Conservation (phyloP, 805 yeast genomes). For the Yamadazyma philogaea region DNA sequence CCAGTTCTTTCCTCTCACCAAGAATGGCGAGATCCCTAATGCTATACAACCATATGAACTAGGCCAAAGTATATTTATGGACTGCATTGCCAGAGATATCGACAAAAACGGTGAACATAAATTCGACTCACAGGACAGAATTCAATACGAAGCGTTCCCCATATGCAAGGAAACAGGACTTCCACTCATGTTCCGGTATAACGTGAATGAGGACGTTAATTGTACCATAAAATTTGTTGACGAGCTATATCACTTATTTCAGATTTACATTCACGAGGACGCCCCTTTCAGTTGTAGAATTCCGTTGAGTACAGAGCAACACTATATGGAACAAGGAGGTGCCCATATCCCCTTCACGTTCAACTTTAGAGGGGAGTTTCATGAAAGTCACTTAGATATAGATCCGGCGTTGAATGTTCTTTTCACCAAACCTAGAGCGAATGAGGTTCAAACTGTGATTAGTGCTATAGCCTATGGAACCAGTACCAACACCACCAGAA, state of each 20-base stretch:
- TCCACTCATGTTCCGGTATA: slow-evolving; percentile 56
- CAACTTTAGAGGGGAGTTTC: slow-evolving; percentile 63
- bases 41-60: slow-evolving; percentile 32
- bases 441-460: slow-evolving; percentile 39
- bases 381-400: slow-evolving; percentile 65
- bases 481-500: slow-evolving; percentile 57
- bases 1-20: slow-evolving; percentile 37
- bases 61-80: slow-evolving; percentile 46
- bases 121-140: slow-evolving; percentile 58
- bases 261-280: slow-evolving; percentile 73
- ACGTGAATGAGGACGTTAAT: slow-evolving; percentile 47
- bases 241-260: slow-evolving; percentile 67
- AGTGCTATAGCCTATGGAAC: slow-evolving; percentile 59
- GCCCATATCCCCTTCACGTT: slow-evolving; percentile 58
- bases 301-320: slow-evolving; percentile 46
- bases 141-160: slow-evolving; percentile 59
- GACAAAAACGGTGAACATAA: slow-evolving; percentile 69
- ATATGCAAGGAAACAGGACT: slow-evolving; percentile 61
- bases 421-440: slow-evolving; percentile 36
- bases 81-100: slow-evolving; percentile 66
- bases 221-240: slow-evolving; percentile 65
- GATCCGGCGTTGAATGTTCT: slow-evolving; percentile 57
- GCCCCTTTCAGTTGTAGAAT: slow-evolving; percentile 69
- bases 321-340: slow-evolving; percentile 41
- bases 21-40: slow-evolving; percentile 35